Evolutionary conservation across 2,329 filamentous ascomycete genomes (phyloP).

Genomic region (Fusarium coffeatum): DNA sequence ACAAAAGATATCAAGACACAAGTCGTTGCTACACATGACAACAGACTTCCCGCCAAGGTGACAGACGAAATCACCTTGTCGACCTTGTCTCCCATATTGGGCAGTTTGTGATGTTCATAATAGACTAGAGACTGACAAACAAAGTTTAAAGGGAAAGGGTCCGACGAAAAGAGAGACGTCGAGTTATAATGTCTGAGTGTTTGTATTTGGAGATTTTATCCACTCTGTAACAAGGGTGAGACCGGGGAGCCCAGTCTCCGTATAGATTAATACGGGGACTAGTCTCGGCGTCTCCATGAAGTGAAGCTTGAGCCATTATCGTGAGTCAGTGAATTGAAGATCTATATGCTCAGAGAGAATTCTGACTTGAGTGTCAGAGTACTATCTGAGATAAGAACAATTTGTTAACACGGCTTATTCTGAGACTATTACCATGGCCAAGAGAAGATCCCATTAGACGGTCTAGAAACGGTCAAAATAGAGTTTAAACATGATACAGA

Average conservation of each 20-base stretch:
- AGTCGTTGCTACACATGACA: slow-evolving; percentile 38
- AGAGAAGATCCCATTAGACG: not conserved
- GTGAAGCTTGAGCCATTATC: not conserved
- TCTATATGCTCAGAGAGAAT: not conserved
- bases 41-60: slow-evolving; percentile 39
- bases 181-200: slow-evolving; percentile 1
- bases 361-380: no score
- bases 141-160: not conserved
- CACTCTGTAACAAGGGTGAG: slow-evolving; percentile 18
- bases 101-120: slow-evolving; percentile 3
- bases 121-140: slow-evolving; percentile 2
- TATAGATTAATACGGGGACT: slow-evolving; percentile 3
- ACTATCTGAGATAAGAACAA: not conserved
- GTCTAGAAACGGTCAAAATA: slow-evolving; percentile 16
- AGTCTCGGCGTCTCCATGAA: slow-evolving; percentile 1
- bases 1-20: slow-evolving; percentile 40
- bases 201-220: not conserved
- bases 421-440: not conserved
- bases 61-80: slow-evolving; percentile 38
- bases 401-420: not conserved
- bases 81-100: slow-evolving; percentile 28
- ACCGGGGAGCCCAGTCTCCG: slow-evolving; percentile 16
- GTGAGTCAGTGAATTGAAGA: not conserved
- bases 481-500: slow-evolving; percentile 29
- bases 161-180: not conserved